Base-by-base conservation (phyloP, 2,329 filamentous ascomycete species). In the Geosmithia putterillii region DNA sequence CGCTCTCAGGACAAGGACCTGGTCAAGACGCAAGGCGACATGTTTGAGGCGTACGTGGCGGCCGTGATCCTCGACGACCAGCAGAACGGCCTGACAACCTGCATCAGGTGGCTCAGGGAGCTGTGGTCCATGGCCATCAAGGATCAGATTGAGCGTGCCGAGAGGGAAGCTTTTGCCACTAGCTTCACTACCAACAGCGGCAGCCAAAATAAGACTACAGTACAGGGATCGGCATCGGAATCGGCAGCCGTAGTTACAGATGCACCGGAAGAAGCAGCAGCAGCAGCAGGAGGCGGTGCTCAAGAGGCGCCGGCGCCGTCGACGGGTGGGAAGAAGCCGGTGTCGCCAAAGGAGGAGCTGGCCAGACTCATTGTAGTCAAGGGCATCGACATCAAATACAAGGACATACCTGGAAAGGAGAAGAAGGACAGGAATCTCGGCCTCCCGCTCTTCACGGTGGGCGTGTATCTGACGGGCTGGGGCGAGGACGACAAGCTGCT, bases 21-120 rank as follows among this genome's bases (percentile, higher is more conserved):
- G 46, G 73, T 67, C 14, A 95, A 95, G 60, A 78, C 87, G 9
- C 70, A 84, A 44, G 89, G 82, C 8, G 90, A 96, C 56, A 73
- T 95, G 17, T 94, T 95, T 53, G 90, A 96, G 59, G 84, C 90
- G 0, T 95, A 94, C 52, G 76, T 94, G 15, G 89, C 84, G 8
- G 89, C 83, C 3, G 63, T 89, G 6, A 73, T 48, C 17, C 64
- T 86, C 2, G 79, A 81, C 1, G 75, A 87, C 52, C 70, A 77
- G 0, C 60, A 65, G 3, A 57, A 76, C 40, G 88, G 89, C 1
- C 73, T 83, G 40, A 48, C 60, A 7, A 70, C 68, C 2, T 80
- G 74, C 2, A 71, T 81, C 42, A 58, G 70, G 14, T 96, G 88
- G 87, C 64, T 95, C 39, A 81, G 76, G 42, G 64, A 71, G 7